A percentile compares a stretch with the other conserved stretches of the same genome.
Evolutionary conservation across 345 rosid species (phyloP).

Genomic region (Salix brachista): DNA sequence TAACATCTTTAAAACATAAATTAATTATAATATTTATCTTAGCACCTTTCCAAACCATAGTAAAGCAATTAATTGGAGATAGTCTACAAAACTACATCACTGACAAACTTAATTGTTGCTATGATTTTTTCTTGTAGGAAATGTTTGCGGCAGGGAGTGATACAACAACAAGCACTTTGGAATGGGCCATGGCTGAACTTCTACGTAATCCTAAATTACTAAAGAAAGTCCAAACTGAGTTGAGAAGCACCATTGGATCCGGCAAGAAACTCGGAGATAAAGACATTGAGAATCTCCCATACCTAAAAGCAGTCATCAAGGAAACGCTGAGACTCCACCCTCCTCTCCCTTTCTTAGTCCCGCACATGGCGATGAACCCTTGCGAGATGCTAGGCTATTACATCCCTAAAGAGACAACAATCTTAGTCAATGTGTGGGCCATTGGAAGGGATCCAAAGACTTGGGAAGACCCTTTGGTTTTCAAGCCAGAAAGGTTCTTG

Average conservation of each 20-base stretch:
- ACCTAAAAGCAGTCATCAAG: conserved; percentile 61
- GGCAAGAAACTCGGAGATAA: conserved; percentile 48
- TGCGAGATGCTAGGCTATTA: conserved; percentile 53
- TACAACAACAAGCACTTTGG: conserved; percentile 78
- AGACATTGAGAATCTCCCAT: conserved; percentile 54
- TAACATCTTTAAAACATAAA: no score
- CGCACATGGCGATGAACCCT: conserved; percentile 66
- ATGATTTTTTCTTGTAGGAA: conserved; percentile 33
- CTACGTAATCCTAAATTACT: conserved; percentile 45
- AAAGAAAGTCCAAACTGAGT: conserved; percentile 49
- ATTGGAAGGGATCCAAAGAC: conserved; percentile 62
- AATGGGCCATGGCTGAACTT: conserved; percentile 87
- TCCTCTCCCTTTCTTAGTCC: conserved; percentile 72
- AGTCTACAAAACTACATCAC: not conserved
- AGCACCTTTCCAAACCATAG: no score
- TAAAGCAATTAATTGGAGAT: not conserved
- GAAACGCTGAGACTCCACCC: conserved; percentile 80
- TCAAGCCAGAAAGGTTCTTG: conserved; percentile 69
- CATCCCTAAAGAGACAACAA: conserved; percentile 69
- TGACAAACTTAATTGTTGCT: not conserved
- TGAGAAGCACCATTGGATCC: conserved; percentile 34
- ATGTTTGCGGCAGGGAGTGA: conserved; percentile 87
- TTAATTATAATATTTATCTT: no score
- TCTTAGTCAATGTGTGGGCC: conserved; percentile 59
- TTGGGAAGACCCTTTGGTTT: conserved; percentile 44